Percentiles rank a stretch among this genome's conserved stretches.
Evolutionary conservation across 1,284 basidiomycete genomes (phyloP).

Genomic region (Cerrena zonata): DNA sequence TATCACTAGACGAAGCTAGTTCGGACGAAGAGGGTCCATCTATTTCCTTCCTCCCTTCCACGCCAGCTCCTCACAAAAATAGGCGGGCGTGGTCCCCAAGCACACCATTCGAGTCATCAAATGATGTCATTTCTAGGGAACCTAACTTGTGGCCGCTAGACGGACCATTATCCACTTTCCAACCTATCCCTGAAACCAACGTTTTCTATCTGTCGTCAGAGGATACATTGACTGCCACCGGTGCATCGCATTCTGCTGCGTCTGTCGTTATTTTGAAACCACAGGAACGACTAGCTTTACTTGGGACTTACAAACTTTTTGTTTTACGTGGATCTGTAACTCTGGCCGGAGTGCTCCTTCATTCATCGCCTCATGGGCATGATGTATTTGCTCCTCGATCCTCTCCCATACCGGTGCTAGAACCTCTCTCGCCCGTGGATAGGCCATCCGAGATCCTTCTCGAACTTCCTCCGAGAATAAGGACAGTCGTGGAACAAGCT

Average conservation of each 20-base stretch:
- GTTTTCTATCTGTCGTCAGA: conserved; percentile 37
- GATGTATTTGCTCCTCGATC: conserved; percentile 61
- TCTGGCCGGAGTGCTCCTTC: conserved; percentile 44
- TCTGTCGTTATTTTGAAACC: conserved; percentile 39
- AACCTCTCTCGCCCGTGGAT: conserved; percentile 21
- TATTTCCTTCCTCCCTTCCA: neutral
- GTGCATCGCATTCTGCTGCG: conserved; percentile 15
- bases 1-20: conserved; percentile 27
- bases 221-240: conserved; percentile 29
- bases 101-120: conserved; percentile 47
- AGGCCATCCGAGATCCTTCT: neutral
- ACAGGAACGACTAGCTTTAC: conserved; percentile 48
- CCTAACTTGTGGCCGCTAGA: neutral
- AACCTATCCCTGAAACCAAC: conserved; percentile 39
- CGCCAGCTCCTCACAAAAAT: conserved; percentile 3
- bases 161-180: conserved; percentile 37
- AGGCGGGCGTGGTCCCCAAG: conserved; percentile 51
- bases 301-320: conserved; percentile 51
- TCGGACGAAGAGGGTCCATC: conserved; percentile 12
- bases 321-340: conserved; percentile 53
- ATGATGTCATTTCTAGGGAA: conserved; percentile 22
- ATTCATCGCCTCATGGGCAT: conserved; percentile 36
- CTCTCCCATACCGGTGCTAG: conserved; percentile 57
- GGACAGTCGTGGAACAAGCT: conserved; percentile 7
- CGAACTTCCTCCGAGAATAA: conserved; percentile 12